Evolutionary conservation across 1,139 yeast genomes (phyloP).

Genomic region (Barnettozyma hawaiiensis): DNA sequence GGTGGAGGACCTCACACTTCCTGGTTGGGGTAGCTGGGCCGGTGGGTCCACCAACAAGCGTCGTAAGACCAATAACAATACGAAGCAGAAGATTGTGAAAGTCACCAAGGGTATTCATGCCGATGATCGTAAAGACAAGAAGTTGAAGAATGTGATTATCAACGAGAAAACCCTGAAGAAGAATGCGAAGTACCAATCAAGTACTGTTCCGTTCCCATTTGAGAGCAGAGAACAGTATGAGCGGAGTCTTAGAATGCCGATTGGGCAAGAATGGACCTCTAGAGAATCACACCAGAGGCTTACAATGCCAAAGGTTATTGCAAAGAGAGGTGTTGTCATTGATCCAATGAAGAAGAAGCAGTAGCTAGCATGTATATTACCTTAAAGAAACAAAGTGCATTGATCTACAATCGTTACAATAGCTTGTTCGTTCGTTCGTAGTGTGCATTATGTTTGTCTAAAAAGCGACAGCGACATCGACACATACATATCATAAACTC

Average conservation of each 20-base stretch:
- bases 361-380: background rate
- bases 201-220: slow-evolving; percentile 88
- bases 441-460: slow-evolving; percentile 3
- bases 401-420: too few relatives aligned
- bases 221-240: slow-evolving; percentile 94
- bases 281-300: slow-evolving; percentile 80
- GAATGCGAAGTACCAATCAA: slow-evolving; percentile 76
- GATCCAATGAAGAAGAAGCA: slow-evolving; percentile 63
- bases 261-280: slow-evolving; percentile 96
- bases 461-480: too few relatives aligned
- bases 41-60: slow-evolving; percentile 45
- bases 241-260: slow-evolving; percentile 88
- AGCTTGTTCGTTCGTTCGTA: background rate
- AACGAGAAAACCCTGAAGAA: slow-evolving; percentile 85
- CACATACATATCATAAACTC: slow-evolving; percentile 58
- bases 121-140: slow-evolving; percentile 72
- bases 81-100: slow-evolving; percentile 60
- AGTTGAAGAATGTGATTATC: slow-evolving; percentile 74
- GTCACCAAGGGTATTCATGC: slow-evolving; percentile 64
- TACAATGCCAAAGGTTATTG: slow-evolving; percentile 82
- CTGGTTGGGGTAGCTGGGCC: slow-evolving; percentile 95
- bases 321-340: slow-evolving; percentile 84
- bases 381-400: too few relatives aligned
- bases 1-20: slow-evolving; percentile 77
- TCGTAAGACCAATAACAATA: slow-evolving; percentile 45